Percentiles rank a stretch among this genome's conserved stretches.
phyloP scores from a whole-genome alignment of 768 basidiomycete species.

The Dioszegia crocea region DNA sequence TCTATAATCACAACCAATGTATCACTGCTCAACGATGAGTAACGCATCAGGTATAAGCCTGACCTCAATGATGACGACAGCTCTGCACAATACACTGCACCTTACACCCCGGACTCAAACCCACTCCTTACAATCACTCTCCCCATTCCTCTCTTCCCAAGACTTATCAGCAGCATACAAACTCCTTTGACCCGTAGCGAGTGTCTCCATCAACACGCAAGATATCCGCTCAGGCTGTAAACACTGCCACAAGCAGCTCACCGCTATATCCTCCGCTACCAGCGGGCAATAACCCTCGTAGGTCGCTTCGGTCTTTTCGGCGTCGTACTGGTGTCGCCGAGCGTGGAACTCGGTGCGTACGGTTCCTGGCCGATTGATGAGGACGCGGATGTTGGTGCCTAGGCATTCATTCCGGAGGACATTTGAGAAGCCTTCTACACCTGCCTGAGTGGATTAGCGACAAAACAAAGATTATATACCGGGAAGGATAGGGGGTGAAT shows the following conservation, averaged over 20 bases:
- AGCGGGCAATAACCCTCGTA: not conserved
- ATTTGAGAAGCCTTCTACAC: slow-evolving; percentile 2
- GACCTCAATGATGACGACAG: too few relatives aligned
- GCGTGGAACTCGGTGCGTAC: slow-evolving; percentile 7
- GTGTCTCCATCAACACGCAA: slow-evolving; percentile 11
- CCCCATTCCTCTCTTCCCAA: slow-evolving; percentile 49
- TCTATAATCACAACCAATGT: too few relatives aligned
- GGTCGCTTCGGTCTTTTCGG: slow-evolving; percentile 2
- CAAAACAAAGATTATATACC: not conserved
- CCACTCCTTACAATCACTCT: not conserved
- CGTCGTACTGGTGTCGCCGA: slow-evolving; percentile 7
- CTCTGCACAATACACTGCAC: too few relatives aligned
- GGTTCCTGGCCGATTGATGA: slow-evolving; percentile 13
- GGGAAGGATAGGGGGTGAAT: too few relatives aligned
- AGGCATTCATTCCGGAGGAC: slow-evolving; percentile 8
- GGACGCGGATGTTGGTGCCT: slow-evolving; percentile 12
- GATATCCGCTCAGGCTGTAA: slow-evolving; percentile 13
- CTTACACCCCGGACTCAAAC: too few relatives aligned
- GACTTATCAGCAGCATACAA: slow-evolving; percentile 5
- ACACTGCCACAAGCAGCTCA: slow-evolving; percentile 12
- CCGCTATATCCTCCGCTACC: slow-evolving; percentile 10
- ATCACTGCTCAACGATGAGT: too few relatives aligned
- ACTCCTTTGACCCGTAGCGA: slow-evolving; percentile 5
- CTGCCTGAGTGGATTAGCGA: not conserved
- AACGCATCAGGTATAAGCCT: too few relatives aligned